Evolutionary conservation across 2,329 filamentous ascomycete species (phyloP).

Genomic region (Talaromyces sp.): DNA sequence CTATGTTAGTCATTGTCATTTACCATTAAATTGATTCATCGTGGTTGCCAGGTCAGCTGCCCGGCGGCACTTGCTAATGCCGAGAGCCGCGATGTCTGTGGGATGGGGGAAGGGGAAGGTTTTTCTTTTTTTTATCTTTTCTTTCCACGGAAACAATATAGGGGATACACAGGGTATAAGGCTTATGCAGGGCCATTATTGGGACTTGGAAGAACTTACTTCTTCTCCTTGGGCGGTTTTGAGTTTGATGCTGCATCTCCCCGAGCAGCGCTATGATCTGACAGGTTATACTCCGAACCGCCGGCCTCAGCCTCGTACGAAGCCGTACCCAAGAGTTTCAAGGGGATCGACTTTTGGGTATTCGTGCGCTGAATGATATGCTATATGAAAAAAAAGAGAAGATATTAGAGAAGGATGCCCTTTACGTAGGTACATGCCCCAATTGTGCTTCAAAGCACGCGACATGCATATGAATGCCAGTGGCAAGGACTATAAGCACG

Average conservation of each 20-base stretch:
- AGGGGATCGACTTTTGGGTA: slow-evolving; percentile 60
- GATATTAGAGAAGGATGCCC: neutral
- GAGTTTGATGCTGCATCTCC: slow-evolving; percentile 36
- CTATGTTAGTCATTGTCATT: slow-evolving; percentile 12
- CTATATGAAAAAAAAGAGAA: slow-evolving; percentile 35
- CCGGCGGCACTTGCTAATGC: neutral
- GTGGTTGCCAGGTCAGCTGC: neutral
- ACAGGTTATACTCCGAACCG: slow-evolving; percentile 35
- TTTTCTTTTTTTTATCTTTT: neutral
- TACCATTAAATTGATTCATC: neutral
- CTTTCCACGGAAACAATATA: neutral
- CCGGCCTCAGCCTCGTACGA: slow-evolving; percentile 46
- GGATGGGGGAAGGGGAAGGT: neutral
- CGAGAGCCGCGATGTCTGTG: no score
- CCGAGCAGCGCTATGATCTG: slow-evolving; percentile 33
- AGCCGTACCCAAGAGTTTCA: slow-evolving; percentile 43
- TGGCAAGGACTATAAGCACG: no score
- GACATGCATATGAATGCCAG: no score
- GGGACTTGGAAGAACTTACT: slow-evolving; percentile 51
- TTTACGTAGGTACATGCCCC: no score
- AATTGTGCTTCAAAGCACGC: neutral
- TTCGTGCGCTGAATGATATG: slow-evolving; percentile 70
- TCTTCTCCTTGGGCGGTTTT: slow-evolving; percentile 62
- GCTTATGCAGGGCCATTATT: neutral
- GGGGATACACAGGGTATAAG: slow-evolving; percentile 2